Evolutionary conservation across 2,329 filamentous ascomycete genomes (phyloP), one percentile per base, ranked within the genome.

Genomic region (Scolecobasidium constrictum): DNA sequence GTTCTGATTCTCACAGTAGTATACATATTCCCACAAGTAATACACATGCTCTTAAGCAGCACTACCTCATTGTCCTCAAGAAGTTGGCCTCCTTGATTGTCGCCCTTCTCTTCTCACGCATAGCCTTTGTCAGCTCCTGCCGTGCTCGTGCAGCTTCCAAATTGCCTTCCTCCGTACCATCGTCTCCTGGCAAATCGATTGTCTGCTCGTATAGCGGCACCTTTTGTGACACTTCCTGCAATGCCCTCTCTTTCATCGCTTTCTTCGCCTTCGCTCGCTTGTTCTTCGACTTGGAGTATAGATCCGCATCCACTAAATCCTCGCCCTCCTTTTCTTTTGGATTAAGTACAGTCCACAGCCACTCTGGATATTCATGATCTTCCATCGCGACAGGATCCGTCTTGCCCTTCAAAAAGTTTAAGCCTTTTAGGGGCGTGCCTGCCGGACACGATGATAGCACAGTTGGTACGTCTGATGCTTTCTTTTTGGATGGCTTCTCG

Each of bases 241-340:
- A 77, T 40, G 77, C 69, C 43, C 78, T 61, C 73, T 56, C 79
- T 60, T 56, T 85, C 56, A 63, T 71, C 62, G 59, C 72, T 64
- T 66, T 83, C 70, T 60, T 87, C 6, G 85, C 85, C 43, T 81
- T 59, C 44, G 77, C 73, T 47, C 85, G 78, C 60, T 86, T 78
- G 58, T 88, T 90, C 62, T 86, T 87, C 20, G 83, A 88, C 74
- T 92, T 92, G 46, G 83, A 88, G 60, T 86, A 92, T 52, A 87
- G 72, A 65, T 90, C 85, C 17, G 78, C 82, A 19, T 73, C 74
- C 7, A 69, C 71, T 9, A 68, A 72, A 3, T 69, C 73, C 3
- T 63, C 73, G 2, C 64, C 56, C 44, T 55, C 57, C 56, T 72
- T 76, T 61, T 76, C 73, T 61, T 75, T 65, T 53, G 62, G 67